Percentiles rank a stretch among this genome's conserved stretches.
Evolutionary conservation across 148 eudicot genomes (phyloP).

Genomic region (Silene uniflora): DNA sequence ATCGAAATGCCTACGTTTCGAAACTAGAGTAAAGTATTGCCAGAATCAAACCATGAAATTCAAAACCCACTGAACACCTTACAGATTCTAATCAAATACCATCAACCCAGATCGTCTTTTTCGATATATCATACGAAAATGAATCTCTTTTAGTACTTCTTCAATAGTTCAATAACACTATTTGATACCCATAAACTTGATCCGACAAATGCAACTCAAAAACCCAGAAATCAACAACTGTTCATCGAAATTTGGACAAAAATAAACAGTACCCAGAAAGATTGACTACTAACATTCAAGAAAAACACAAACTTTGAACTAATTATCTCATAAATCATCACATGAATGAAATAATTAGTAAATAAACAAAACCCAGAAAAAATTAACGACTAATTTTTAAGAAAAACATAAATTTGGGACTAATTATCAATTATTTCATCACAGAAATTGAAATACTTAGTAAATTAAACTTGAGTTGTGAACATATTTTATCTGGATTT

Average conservation of each 20-base stretch:
- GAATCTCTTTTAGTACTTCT: too few species aligned
- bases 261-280: neutral
- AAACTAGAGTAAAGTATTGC: neutral
- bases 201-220: neutral
- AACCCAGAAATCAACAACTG: too few species aligned
- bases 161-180: too few species aligned
- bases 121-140: too few species aligned
- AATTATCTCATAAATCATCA: too few species aligned
- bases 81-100: neutral
- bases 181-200: neutral
- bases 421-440: neutral
- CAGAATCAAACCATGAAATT: too few species aligned
- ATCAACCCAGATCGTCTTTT: conserved; percentile 6
- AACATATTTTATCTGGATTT: too few species aligned
- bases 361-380: too few species aligned
- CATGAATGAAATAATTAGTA: too few species aligned
- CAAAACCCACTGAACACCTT: neutral
- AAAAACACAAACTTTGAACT: too few species aligned
- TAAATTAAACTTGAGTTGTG: neutral
- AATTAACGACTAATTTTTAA: too few species aligned
- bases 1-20: too few species aligned
- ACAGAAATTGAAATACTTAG: neutral
- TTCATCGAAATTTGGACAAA: neutral
- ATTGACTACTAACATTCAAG: neutral
- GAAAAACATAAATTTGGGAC: neutral